Evolutionary conservation across 768 basidiomycete genomes (phyloP), one percentile per base, ranked within the genome.

Genomic region (Suillus spraguei): DNA sequence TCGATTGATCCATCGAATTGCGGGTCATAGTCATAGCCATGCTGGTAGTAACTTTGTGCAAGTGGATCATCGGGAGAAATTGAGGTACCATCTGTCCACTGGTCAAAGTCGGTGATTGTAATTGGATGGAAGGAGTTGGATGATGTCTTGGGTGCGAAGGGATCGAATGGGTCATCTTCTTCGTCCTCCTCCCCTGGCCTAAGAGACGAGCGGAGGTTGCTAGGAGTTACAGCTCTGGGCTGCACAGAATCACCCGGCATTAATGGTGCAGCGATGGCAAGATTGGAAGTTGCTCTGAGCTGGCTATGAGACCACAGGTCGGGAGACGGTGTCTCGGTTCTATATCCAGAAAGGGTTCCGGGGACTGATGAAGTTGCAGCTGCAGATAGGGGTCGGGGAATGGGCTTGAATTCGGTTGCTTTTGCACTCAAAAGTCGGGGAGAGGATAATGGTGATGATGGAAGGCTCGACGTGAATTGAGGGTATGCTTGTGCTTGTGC

Each of bases 201-300:
- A 47, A 85, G 80, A 35, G 87, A 87, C 13, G 88, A 85, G 44
- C 90, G 87, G 35, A 91, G 79, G 33, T 88, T 89, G 63, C 86
- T 91, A 13, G 92, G 90, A 0, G 90, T 90, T 53, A 83, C 79
- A 6, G 89, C 81, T 49, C 87, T 83, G 36, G 84, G 49, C 70
- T 73, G 65, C 35, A 81, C 67, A 4, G 78, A 79, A 63, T 84
- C 85, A 65, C 94, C 92, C 54, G 92, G 90, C 52, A 95, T 82
- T 28, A 97, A 81, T 5, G 95, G 95, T 0, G 94, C 91, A 9
- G 95, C 95, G 64, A 97, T 95, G 41, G 95, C 95, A 10, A 97
- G 84, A 72, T 94, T 97, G 16, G 91, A 91, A 1, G 88, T 85
- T 0, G 87, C 86, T 64, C 91, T 83, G 38, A 83, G 83, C 46